Evolutionary conservation across 2,329 filamentous ascomycete species (phyloP).

Genomic region (Penicillium sp.): DNA sequence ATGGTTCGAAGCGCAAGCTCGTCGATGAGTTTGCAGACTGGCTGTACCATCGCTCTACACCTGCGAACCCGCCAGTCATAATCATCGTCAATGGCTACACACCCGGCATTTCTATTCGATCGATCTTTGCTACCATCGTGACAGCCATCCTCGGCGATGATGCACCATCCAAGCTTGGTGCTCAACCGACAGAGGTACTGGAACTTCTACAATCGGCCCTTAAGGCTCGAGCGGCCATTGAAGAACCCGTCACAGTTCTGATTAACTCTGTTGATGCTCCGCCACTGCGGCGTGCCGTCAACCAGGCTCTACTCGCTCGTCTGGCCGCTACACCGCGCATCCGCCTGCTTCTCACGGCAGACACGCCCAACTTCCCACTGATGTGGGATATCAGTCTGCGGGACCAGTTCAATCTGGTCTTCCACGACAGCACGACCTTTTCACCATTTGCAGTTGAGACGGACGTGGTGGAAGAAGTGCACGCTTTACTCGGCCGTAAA

Average conservation of each 20-base stretch:
- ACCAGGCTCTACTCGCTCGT: constrained; percentile 71
- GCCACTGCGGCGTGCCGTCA: constrained; percentile 67
- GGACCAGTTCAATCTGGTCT: constrained; percentile 78
- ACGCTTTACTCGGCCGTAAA: constrained; percentile 78
- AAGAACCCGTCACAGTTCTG: constrained; percentile 61
- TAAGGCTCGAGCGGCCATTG: constrained; percentile 42
- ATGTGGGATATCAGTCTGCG: constrained; percentile 88
- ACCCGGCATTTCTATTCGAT: constrained; percentile 45
- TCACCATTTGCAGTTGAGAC: constrained; percentile 69
- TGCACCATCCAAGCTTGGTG: constrained; percentile 53
- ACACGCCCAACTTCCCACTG: constrained; percentile 82
- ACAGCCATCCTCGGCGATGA: constrained; percentile 54
- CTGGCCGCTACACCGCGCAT: constrained; percentile 73
- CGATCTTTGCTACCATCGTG: constrained; percentile 59
- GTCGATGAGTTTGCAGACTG: constrained; percentile 73
- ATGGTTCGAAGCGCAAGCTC: constrained; percentile 80
- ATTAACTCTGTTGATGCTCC: constrained; percentile 85
- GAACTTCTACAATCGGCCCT: constrained; percentile 65
- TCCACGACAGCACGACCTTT: constrained; percentile 94
- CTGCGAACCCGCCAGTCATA: constrained; percentile 54
- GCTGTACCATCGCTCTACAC: constrained; percentile 51
- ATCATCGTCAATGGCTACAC: constrained; percentile 84
- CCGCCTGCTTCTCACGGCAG: constrained; percentile 73
- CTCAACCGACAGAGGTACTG: constrained; percentile 67
- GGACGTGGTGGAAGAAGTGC: constrained; percentile 85